These are phyloP conservation scores for Ramularia endophylla DNA, from an alignment of 2,329 filamentous ascomycete species.

Conservation along the genomic window DNA sequence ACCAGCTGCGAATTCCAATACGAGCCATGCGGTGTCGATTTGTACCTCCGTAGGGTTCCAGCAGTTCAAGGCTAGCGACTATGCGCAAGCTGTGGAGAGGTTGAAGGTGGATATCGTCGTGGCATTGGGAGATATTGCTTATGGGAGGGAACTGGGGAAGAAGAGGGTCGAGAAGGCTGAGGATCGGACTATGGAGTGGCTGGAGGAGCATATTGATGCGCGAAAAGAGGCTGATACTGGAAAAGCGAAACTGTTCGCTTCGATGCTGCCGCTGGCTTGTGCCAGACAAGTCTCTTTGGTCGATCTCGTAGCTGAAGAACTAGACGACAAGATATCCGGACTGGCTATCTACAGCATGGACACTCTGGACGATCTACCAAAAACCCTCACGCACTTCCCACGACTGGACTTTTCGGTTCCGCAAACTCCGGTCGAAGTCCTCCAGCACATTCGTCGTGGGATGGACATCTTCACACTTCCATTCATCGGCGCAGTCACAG, in stretches of 20 bases:
- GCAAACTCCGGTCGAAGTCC: slow-evolving; percentile 65
- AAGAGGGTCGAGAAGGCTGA: slow-evolving; percentile 80
- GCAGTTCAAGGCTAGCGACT: slow-evolving; percentile 62
- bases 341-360: slow-evolving; percentile 74
- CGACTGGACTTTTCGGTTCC: slow-evolving; percentile 68
- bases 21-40: slow-evolving; percentile 64
- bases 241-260: slow-evolving; percentile 53
- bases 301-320: slow-evolving; percentile 61
- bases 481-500: slow-evolving; percentile 67
- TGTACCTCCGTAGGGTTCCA: slow-evolving; percentile 84
- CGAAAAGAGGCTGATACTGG: slow-evolving; percentile 4
- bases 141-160: slow-evolving; percentile 38
- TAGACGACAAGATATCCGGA: slow-evolving; percentile 53
- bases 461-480: slow-evolving; percentile 74
- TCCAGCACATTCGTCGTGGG: slow-evolving; percentile 69
- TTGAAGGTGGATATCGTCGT: slow-evolving; percentile 76
- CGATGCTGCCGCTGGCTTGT: slow-evolving; percentile 67
- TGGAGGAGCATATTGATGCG: slow-evolving; percentile 57
- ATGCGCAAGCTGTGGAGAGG: slow-evolving; percentile 57
- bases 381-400: slow-evolving; percentile 57
- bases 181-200: slow-evolving; percentile 78
- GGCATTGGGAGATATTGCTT: slow-evolving; percentile 67
- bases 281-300: slow-evolving; percentile 76
- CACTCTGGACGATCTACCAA: slow-evolving; percentile 61
- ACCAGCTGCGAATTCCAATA: slow-evolving; percentile 48